Evolutionary conservation across 2,329 filamentous ascomycete species (phyloP), one percentile per base, ranked within the genome.

Genomic region (Colletotrichum euphorbiae): DNA sequence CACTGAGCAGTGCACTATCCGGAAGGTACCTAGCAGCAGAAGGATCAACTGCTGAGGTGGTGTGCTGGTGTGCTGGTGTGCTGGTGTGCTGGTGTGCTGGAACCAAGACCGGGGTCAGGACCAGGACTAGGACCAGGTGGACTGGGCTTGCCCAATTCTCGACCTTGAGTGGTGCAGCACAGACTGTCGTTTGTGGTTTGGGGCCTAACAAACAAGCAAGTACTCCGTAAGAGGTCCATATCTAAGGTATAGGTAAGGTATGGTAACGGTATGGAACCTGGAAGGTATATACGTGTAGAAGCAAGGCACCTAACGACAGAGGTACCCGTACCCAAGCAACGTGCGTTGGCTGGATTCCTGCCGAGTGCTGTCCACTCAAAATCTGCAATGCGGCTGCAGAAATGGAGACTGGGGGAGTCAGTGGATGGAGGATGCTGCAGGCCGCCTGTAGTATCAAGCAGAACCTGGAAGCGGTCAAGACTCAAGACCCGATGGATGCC

Each of bases 401-500:
- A 52, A 33, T 5, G 31, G 31, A 51, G 43, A 42, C 36, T 24
- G 51, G 42, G 46, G 46, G 51, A 24, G 19, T 31, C 54, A 61
- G 43, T 50, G 58, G 58, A 52, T 61, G 45, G 33, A 52, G 3
- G 24, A 13, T 56, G 55, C 50, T 69, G 64, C 64, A 51, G 45
- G 40, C 59, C 59, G 52, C 68, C 64, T 70, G 58, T 64, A 64
- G 63, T 52, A 45, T 70, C 50, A 66, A 55, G 50, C 48, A 52
- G n/a, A 38, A 36, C 24, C 52, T 38, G 33, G 48, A 66, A 60
- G 66, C 66, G 66, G 66, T 69, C 66, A 69, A 69, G 62, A 59
- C 61, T 69, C 66, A 69, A 69, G 62, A 59, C 61, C 60, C 48
- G 61, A 54, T 61, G 54, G 66, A 21, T 61, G 66, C 62, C 66